phyloP scores from a whole-genome alignment of 1,139 yeast species.

The Nakaseomyces sp. region DNA sequence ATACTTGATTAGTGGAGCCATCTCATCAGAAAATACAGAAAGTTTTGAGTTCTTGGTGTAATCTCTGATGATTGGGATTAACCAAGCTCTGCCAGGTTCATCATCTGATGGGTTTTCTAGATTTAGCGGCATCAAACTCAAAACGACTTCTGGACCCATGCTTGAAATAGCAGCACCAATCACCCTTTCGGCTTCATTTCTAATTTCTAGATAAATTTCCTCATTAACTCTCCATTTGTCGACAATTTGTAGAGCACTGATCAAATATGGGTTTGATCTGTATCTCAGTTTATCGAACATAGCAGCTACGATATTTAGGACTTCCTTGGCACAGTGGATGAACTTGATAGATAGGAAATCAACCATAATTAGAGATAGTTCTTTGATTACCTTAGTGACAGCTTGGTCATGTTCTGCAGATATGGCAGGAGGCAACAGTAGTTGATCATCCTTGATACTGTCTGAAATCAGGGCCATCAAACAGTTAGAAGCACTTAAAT shows the following conservation, averaged over 20 bases:
- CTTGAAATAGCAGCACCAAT: slow-evolving; percentile 70
- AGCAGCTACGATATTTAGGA: slow-evolving; percentile 61
- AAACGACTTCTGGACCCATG: slow-evolving; percentile 79
- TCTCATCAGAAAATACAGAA: slow-evolving; percentile 49
- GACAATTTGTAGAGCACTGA: slow-evolving; percentile 56
- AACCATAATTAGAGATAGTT: slow-evolving; percentile 44
- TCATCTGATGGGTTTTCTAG: slow-evolving; percentile 42
- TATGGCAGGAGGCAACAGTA: slow-evolving; percentile 44
- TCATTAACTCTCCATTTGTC: slow-evolving; percentile 85
- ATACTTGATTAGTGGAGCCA: slow-evolving; percentile 59
- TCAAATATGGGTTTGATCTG: slow-evolving; percentile 65
- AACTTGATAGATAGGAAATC: slow-evolving; percentile 64
- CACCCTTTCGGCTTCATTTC: slow-evolving; percentile 71
- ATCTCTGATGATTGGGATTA: slow-evolving; percentile 86
- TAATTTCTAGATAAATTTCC: slow-evolving; percentile 58
- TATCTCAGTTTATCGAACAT: slow-evolving; percentile 55
- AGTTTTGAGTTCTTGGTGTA: slow-evolving; percentile 66
- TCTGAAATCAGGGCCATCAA: slow-evolving; percentile 65
- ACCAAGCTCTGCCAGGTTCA: slow-evolving; percentile 83
- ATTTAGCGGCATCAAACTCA: slow-evolving; percentile 69
- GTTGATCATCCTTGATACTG: slow-evolving; percentile 50
- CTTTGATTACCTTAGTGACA: slow-evolving; percentile 50
- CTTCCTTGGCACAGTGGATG: slow-evolving; percentile 67
- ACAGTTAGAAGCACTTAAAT: slow-evolving; percentile 77
- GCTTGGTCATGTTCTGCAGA: slow-evolving; percentile 40